Conservation (phyloP, 345 rosid species). For the thale cress (Arabidopsis thaliana) region DNA sequence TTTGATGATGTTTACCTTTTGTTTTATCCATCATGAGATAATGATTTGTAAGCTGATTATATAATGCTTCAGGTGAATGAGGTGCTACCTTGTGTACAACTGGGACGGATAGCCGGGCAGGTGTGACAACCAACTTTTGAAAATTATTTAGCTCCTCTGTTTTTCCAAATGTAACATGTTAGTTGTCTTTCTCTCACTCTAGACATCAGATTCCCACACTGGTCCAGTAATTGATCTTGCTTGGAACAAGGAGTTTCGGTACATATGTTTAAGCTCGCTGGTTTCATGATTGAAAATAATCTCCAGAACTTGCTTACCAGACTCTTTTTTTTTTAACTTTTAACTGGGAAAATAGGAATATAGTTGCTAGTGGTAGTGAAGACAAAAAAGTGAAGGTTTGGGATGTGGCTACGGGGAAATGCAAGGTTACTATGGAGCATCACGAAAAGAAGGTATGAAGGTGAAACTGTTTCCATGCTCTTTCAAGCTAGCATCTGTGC, state of each 20-base stretch:
- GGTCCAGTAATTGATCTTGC: constrained; percentile 86
- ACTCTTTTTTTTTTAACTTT: neutral
- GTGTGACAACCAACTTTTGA: constrained; percentile 29
- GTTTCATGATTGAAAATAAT: constrained; percentile 19
- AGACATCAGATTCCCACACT: constrained; percentile 72
- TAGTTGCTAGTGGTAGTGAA: constrained; percentile 91
- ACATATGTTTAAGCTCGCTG: constrained; percentile 21
- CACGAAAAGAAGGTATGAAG: constrained; percentile 69
- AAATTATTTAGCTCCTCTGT: neutral
- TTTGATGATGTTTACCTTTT: neutral
- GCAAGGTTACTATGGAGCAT: constrained; percentile 72
- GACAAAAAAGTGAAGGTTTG: constrained; percentile 80
- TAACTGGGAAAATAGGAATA: constrained; percentile 56
- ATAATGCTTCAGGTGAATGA: constrained; percentile 58
- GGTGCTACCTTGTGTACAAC: constrained; percentile 65
- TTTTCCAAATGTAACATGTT: neutral
- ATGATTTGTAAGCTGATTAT: constrained; percentile 17
- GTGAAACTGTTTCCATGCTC: constrained; percentile 15
- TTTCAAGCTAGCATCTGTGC: neutral
- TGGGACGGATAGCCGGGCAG: constrained; percentile 62
- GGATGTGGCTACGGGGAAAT: constrained; percentile 75
- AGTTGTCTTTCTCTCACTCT: constrained; percentile 47
- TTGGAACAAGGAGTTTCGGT: constrained; percentile 92
- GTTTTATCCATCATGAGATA: neutral
- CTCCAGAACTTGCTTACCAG: neutral